Conservation (phyloP, 306 rosid species). For the Lupinus albus region DNA sequence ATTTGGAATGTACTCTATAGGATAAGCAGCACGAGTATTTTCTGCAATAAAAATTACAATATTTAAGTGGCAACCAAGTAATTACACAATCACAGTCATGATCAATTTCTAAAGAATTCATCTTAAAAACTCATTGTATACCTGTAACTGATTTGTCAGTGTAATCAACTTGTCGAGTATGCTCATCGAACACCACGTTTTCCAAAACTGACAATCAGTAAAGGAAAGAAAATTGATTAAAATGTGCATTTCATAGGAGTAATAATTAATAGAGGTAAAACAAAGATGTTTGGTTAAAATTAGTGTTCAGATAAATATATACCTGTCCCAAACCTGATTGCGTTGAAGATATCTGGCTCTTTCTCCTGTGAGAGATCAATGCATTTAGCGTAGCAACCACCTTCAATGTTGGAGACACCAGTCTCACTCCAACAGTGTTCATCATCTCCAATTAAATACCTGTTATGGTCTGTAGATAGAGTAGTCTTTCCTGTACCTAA, state of each 20-base stretch:
- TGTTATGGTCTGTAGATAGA: constrained; percentile 75
- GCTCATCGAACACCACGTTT: constrained; percentile 89
- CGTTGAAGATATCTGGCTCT: constrained; percentile 91
- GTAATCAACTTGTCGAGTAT: constrained; percentile 77
- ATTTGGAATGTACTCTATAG: constrained; percentile 91
- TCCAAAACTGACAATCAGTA: constrained; percentile 63
- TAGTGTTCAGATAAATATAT: constrained; percentile 23
- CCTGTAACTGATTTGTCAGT: constrained; percentile 88
- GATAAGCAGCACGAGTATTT: constrained; percentile 91
- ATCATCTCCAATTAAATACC: constrained; percentile 84
- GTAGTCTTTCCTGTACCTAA: constrained; percentile 91
- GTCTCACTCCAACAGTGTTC: constrained; percentile 85
- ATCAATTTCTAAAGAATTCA: constrained; percentile 26
- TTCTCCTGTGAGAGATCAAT: constrained; percentile 77
- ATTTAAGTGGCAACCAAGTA: constrained; percentile 4
- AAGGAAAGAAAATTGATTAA: constrained; percentile 2
- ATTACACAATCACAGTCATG: constrained; percentile 15
- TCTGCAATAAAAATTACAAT: constrained; percentile 48
- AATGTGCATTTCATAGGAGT: background rate
- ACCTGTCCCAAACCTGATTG: constrained; percentile 91
- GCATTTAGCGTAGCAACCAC: constrained; percentile 98
- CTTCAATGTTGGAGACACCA: constrained; percentile 90
- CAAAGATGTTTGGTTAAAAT: background rate
- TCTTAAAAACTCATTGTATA: constrained; percentile 29
- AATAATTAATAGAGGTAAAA: background rate